Evolutionary conservation across 306 rosid genomes (phyloP).

Genomic region (Quercus ilex): DNA sequence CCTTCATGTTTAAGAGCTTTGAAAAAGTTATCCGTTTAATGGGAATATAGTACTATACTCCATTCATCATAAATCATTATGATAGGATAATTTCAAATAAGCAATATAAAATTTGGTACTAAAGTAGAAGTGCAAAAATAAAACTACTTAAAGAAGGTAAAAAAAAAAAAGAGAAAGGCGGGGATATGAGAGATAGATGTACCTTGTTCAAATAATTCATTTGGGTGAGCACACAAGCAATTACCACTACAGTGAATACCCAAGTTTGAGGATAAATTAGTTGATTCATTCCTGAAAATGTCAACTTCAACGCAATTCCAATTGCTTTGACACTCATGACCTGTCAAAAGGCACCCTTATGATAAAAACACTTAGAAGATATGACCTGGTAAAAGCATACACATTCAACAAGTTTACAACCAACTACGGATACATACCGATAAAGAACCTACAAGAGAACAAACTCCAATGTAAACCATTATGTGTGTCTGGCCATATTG

Average conservation of each 20-base stretch:
- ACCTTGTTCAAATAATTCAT: conserved; percentile 99
- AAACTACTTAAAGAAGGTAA: conserved; percentile 15
- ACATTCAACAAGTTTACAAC: not conserved
- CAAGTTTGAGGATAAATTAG: conserved; percentile 92
- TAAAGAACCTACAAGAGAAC: conserved; percentile 97
- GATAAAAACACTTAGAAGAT: conserved; percentile 16
- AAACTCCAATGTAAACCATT: conserved; percentile 96
- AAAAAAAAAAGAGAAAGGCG: not conserved
- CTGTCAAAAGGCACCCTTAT: conserved; percentile 47
- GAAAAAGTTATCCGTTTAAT: not conserved
- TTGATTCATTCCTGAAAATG: conserved; percentile 91
- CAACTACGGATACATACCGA: conserved; percentile 61
- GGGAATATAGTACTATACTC: not conserved
- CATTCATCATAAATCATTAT: not conserved
- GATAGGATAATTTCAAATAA: not conserved
- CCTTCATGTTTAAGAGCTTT: not conserved
- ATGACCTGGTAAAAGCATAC: conserved; percentile 18
- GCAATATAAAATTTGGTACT: not conserved
- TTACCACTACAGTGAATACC: conserved; percentile 79
- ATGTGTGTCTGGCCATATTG: conserved; percentile 97
- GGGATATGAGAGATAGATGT: not conserved
- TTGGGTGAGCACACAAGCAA: conserved; percentile 88
- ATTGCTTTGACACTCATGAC: conserved; percentile 99
- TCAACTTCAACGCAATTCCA: conserved; percentile 95
- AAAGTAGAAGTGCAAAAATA: not conserved